Evolutionary conservation across 345 rosid genomes (phyloP), one percentile per base, ranked within the genome.

Genomic region (Linum usitatissimum): DNA sequence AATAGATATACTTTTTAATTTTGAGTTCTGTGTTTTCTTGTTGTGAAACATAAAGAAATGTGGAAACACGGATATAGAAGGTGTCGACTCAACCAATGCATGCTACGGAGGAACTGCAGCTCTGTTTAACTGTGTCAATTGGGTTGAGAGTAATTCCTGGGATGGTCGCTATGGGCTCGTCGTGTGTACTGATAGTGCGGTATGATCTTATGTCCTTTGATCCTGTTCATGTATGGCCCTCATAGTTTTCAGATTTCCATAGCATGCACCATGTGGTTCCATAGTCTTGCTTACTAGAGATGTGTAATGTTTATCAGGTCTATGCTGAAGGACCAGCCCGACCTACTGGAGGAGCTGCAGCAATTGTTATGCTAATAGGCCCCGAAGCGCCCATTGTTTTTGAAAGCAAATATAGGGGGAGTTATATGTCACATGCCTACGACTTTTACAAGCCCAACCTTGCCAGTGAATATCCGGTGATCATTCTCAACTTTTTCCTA

Each of bases 61-160:
- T 70, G 99, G 99, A 62, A 94, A 94, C 75, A 86, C 96, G 14
- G 97, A 94, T 69, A 85, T 94, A 31, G 99, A 94, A 80, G 99
- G 99, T 39, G 99, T 94, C 59, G 99, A 94, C 80, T 94, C 99
- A 1, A 79, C 86, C 17, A 94, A 94, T 77, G 99, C 99, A 69
- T 94, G 99, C 75, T 94, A 94, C 57, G 99, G 99, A 17, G 99
- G 99, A 66, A 94, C 99, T 53, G 99, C 99, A 0, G 99, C 99
- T 68, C 80, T 94, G 68, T 75, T 94, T 62, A 94, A 94, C 65
- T 94, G 96, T 77, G 95, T 94, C 70, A 94, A 94, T 64, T 94
- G 99, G 99, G 96, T 90, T 73, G 99, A 94, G 78, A 91, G 99
- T 77, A 71, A 75, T 70, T 94, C 99, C 10, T 94, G 99, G 99